phyloP scores from a whole-genome alignment of 2,329 filamentous ascomycete species.

The Dactylella cylindrospora region DNA sequence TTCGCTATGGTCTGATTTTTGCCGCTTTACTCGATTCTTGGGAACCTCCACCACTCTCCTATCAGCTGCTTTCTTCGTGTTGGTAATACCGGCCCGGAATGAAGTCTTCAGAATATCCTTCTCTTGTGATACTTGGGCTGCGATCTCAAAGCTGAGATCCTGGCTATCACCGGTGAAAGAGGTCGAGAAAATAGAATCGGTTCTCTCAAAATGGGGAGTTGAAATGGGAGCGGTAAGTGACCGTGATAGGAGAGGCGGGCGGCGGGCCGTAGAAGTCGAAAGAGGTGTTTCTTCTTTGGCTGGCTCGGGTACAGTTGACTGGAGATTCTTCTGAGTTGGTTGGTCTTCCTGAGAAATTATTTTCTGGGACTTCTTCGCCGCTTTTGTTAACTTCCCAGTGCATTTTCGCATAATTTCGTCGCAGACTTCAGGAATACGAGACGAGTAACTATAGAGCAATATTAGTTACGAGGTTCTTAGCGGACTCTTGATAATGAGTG shows the following conservation, averaged over 20 bases:
- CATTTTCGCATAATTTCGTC: conserved; percentile 51
- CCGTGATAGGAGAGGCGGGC: conserved; percentile 16
- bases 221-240: conserved; percentile 23
- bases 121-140: conserved; percentile 34
- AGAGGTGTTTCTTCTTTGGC: conserved; percentile 7
- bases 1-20: conserved; percentile 62
- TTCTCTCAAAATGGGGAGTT: conserved; percentile 18
- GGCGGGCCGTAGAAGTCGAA: conserved; percentile 14
- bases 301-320: conserved; percentile 3
- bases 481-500: not conserved
- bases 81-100: conserved; percentile 40
- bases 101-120: conserved; percentile 38
- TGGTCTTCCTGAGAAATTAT: conserved; percentile 5
- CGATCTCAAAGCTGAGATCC: conserved; percentile 17
- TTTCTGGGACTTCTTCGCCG: conserved; percentile 51
- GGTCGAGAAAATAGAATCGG: conserved; percentile 28
- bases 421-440: conserved; percentile 71
- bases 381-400: conserved; percentile 50
- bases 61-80: conserved; percentile 35
- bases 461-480: conserved; percentile 50
- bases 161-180: conserved; percentile 25
- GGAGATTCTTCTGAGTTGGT: conserved; percentile 7
- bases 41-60: conserved; percentile 34
- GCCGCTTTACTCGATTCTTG: conserved; percentile 19
- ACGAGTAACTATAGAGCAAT: conserved; percentile 62